Base-by-base conservation (phyloP, 1,284 basidiomycete species). In the Naganishia sp. region DNA sequence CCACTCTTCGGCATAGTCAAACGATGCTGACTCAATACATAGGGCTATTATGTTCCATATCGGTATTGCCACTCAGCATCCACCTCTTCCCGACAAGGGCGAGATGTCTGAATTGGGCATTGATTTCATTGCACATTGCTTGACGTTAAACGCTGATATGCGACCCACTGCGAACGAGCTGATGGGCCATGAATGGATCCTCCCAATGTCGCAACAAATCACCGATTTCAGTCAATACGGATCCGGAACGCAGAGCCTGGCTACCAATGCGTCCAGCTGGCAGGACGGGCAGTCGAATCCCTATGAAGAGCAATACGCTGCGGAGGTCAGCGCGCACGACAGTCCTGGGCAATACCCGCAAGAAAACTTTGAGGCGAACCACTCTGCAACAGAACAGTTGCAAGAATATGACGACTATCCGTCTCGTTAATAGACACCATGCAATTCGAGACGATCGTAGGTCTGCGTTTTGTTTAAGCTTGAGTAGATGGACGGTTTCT, bases 21-120 rank as follows among this genome's bases (percentile, higher is more conserved):
- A 39, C 43, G 23, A 39, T 55, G 9, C 36, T 39, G 36, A 44
- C 60, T 70, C 66, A 39, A 25, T 23, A 56, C 65, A 56, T 65
- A 92, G 92, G 92, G 94, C 93, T 6, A 95, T 97, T 81, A 97
- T 97, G 94, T 98, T 97, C 84, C 94, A 97, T 77, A 97, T 97
- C 59, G 94, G 95, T 60, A 93, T 98, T 66, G 92, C 95, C 1
- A 95, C 93, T 7, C 91, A 99, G 75, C 93, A 96, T 75, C 96
- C 96, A 9, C 94, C 94, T 2, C 81, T 99, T 15, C 96, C 96
- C 1, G 94, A 97, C 69, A 86, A 90, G 3, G 86, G 87, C 59
- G 92, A 99, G 79, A 86, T 99, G 46, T 90, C 91, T 73, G 88
- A 89, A 48, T 78, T 90, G 54, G 96, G 96, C 33, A 95, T 98